Evolutionary conservation across 2,329 filamentous ascomycete species (phyloP), one percentile per base, ranked within the genome.

Genomic region (Colletotrichum lupini): DNA sequence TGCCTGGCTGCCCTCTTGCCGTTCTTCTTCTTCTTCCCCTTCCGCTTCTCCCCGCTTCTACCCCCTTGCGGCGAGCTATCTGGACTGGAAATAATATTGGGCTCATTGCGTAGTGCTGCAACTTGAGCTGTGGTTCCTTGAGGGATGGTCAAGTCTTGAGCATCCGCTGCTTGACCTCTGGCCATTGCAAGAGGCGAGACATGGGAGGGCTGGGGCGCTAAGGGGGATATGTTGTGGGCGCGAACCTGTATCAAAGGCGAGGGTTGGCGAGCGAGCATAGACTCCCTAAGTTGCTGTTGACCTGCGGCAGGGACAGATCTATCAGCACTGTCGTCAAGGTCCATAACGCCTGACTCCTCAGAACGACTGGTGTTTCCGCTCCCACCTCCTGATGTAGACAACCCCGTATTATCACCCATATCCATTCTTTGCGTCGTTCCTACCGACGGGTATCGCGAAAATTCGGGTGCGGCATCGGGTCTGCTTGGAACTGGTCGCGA

Each of bases 171-270:
- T 30, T 80, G 78, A 24, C 80, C 80, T 42, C 83, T 82, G 65
- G 85, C 81, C 79, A 84, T 82, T 77, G 88, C 84, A 83, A 92
- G 79, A 75, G 88, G 85, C 80, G 93, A 87, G 75, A 90, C 91
- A 79, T 94, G 92, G 61, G 92, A 91, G 66, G 94, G 93, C 78
- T 94, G 93, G 30, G 94, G 93, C 64, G 94, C 94, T 79, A 92
- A 84, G 55, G 92, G 93, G 46, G 91, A 92, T 63, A 92, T 89
- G 77, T 95, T 92, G 80, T 95, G 92, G 77, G 91, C 92, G 79
- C 91, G 91, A 77, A 74, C 63, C 35, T 73, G 68, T n/a, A 95
- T 87, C 71, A 95, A 85, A 65, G 91, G 91, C 74, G 92, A 88
- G 64, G 89, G 83, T 76, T 81, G 85, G 77, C 79, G 82, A 75